phyloP scores from a whole-genome alignment of 2,329 filamentous ascomycete genomes.

The Aspergillus phoenicis region DNA sequence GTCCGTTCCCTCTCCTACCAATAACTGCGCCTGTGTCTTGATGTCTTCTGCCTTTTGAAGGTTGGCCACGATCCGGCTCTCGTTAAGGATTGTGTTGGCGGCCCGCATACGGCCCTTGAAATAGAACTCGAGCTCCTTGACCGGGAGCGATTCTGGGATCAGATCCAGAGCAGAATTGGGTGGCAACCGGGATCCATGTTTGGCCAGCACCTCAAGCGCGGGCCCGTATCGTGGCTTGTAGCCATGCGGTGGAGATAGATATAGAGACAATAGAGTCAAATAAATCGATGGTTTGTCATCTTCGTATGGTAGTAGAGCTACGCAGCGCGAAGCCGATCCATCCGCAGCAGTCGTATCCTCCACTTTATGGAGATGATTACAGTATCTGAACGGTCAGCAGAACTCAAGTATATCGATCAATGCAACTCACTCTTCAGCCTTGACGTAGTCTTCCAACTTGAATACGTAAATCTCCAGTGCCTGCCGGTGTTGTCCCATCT shows the following conservation, averaged over 20 bases:
- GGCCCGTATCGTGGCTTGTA: conserved; percentile 73
- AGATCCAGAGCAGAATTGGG: conserved; percentile 82
- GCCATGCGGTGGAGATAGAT: conserved; percentile 76
- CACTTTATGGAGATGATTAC: conserved; percentile 77
- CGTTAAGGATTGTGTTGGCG: conserved; percentile 79
- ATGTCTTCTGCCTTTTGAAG: conserved; percentile 78
- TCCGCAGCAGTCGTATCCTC: conserved; percentile 50
- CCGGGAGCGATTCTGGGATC: conserved; percentile 77
- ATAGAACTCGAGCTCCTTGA: conserved; percentile 81
- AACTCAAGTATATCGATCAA: too few relatives aligned
- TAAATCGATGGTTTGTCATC: conserved; percentile 74
- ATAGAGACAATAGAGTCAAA: conserved; percentile 84
- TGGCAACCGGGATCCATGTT: conserved; percentile 88
- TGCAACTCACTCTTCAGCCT: conserved; percentile 81
- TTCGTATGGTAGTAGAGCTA: conserved; percentile 52
- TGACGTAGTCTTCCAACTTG: conserved; percentile 80
- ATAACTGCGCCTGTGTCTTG: conserved; percentile 70
- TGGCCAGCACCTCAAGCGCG: conserved; percentile 83
- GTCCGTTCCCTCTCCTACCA: conserved; percentile 67
- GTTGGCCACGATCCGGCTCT: conserved; percentile 74
- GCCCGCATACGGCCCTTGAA: conserved; percentile 88
- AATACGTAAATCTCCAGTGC: conserved; percentile 98
- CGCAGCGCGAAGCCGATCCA: conserved; percentile 37
- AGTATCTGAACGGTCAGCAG: conserved; percentile 64
- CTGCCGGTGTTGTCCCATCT: conserved; percentile 94